Conservation (phyloP, 2,329 filamentous ascomycete species). For the Atkinsonella texensis region DNA sequence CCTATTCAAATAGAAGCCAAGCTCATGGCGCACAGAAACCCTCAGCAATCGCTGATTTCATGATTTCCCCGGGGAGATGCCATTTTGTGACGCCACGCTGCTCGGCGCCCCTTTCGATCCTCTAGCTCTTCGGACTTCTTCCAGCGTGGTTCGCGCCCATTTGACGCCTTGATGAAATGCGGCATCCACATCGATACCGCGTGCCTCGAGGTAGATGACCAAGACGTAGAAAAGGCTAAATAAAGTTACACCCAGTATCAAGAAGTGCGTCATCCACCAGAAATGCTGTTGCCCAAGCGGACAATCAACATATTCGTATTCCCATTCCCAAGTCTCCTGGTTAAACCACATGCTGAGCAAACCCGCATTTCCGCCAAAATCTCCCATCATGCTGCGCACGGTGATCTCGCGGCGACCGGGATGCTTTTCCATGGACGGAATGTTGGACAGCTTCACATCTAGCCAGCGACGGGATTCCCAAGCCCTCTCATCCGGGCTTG, state of each 20-base stretch:
- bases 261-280: constrained; percentile 83
- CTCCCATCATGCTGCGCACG: constrained; percentile 96
- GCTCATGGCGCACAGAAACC: not conserved
- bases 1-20: not conserved
- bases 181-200: constrained; percentile 24
- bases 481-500: constrained; percentile 24
- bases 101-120: not conserved
- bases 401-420: constrained; percentile 78
- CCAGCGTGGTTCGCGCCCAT: constrained; percentile 8
- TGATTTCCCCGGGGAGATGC: constrained; percentile 10
- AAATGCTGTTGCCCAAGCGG: constrained; percentile 74
- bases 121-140: constrained; percentile 1
- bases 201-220: constrained; percentile 13
- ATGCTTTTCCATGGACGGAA: constrained; percentile 30
- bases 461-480: constrained; percentile 41
- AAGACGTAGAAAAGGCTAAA: constrained; percentile 16
- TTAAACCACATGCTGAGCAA: constrained; percentile 88
- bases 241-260: constrained; percentile 43
- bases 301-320: constrained; percentile 69
- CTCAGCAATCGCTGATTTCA: constrained; percentile 3
- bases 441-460: constrained; percentile 27
- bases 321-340: constrained; percentile 58
- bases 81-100: constrained; percentile 8
- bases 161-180: constrained; percentile 11
- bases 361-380: constrained; percentile 84